Percentiles rank a stretch among this genome's conserved stretches.
These are phyloP conservation scores for Salinomyces thailandicus DNA, from an alignment of 2,329 filamentous ascomycete species.

Conservation along the genomic window DNA sequence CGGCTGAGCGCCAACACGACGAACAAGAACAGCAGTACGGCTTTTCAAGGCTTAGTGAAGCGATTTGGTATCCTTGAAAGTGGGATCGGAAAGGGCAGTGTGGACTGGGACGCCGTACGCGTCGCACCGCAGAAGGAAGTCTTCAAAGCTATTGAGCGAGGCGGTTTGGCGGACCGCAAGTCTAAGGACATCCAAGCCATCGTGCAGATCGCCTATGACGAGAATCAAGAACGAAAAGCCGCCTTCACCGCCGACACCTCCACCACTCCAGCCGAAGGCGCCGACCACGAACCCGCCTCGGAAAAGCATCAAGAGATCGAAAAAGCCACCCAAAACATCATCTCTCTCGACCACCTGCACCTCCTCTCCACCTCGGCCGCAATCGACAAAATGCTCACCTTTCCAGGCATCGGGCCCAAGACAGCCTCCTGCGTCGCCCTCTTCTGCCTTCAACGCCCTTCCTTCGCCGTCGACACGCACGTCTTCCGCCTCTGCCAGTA, in stretches of 20 bases:
- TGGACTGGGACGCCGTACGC: constrained; percentile 64
- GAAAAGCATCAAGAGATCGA: constrained; percentile 49
- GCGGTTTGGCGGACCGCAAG: constrained; percentile 62
- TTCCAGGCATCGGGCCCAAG: constrained; percentile 55
- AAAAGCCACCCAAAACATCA: constrained; percentile 46
- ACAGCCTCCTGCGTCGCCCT: constrained; percentile 55
- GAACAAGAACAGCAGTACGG: constrained; percentile 51
- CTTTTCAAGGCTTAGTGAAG: constrained; percentile 54
- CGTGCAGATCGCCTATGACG: constrained; percentile 59
- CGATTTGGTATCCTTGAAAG: constrained; percentile 53
- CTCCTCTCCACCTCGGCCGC: constrained; percentile 45
- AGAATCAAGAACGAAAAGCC: constrained; percentile 50
- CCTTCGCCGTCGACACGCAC: constrained; percentile 57
- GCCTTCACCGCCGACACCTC: constrained; percentile 28
- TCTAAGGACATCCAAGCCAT: constrained; percentile 63
- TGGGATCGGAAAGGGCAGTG: constrained; percentile 58
- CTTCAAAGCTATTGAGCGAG: constrained; percentile 57
- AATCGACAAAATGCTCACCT: constrained; percentile 47
- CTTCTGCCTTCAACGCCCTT: constrained; percentile 53
- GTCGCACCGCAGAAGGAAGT: constrained; percentile 49
- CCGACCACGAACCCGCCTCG: constrained; percentile 35
- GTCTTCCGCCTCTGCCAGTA: constrained; percentile 54
- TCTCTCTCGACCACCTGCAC: constrained; percentile 56
- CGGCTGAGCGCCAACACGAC: constrained; percentile 52
- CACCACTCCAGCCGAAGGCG: constrained; percentile 24